phyloP scores from a whole-genome alignment of 2,329 filamentous ascomycete species.

The Sclerotinia sclerotiorum region DNA sequence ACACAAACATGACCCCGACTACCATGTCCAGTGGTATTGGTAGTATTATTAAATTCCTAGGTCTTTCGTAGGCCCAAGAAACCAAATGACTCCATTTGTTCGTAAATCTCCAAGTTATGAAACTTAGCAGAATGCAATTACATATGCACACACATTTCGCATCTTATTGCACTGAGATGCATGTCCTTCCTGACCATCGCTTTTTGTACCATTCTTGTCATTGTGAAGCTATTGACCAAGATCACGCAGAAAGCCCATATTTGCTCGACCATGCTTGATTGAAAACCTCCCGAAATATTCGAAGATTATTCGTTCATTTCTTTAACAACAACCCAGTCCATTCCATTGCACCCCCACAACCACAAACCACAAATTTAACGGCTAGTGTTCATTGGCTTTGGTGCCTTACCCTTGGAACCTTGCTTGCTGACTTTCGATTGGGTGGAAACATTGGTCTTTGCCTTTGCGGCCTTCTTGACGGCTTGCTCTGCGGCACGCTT shows the following conservation, averaged over 20 bases:
- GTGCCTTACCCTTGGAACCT: constrained; percentile 85
- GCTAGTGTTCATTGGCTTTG: constrained; percentile 82
- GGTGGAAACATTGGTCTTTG: constrained; percentile 76
- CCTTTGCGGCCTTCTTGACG: constrained; percentile 99
- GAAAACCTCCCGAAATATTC: constrained; percentile 24
- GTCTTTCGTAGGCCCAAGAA: constrained; percentile 13
- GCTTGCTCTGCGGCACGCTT: constrained; percentile 88
- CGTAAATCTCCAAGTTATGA: constrained; percentile 4
- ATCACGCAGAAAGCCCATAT: constrained; percentile 38
- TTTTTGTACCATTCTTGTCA: constrained; percentile 36
- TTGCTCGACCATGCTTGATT: constrained; percentile 38
- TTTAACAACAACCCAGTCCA: constrained; percentile 32
- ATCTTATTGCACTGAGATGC: constrained; percentile 11
- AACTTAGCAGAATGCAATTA: constrained; percentile 10
- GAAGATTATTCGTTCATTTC: constrained; percentile 18
- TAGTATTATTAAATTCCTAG: constrained; percentile 8
- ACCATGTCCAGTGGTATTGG: background rate
- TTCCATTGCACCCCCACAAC: constrained; percentile 20
- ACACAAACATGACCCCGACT: background rate
- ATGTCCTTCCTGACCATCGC: constrained; percentile 1
- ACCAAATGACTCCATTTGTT: constrained; percentile 14
- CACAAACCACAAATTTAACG: constrained; percentile 59
- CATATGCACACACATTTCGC: constrained; percentile 17
- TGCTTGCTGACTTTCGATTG: constrained; percentile 84
- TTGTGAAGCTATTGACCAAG: constrained; percentile 40